Conservation (phyloP, 306 rosid genomes). For the Cucumis sativus region Cucumber_9930_V3 NC_026657.2:31170001-31170500, state of each 20-base stretch:
- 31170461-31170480: not conserved
- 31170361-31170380: not conserved
- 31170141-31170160: not conserved
- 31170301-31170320: not conserved
- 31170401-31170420: not conserved
- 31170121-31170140: not conserved
- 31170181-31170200: not conserved
- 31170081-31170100: not conserved
- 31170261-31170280: not conserved
- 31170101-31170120: not conserved
- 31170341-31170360: not conserved
- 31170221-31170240: not conserved
- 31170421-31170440: not conserved
- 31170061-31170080: not conserved
- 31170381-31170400: not conserved
- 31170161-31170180: not conserved
- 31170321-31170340: not conserved
- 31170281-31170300: not conserved
- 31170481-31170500: not conserved
- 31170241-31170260: not conserved
- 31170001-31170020: conserved; percentile 22
- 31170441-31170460: not conserved
- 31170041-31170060: not conserved
- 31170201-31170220: not conserved
- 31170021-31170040: conserved; percentile 28